These are phyloP conservation scores for Mucor mucedo DNA, from an alignment of 371 early-diverging fungal species.

Conservation along the genomic window DNA sequence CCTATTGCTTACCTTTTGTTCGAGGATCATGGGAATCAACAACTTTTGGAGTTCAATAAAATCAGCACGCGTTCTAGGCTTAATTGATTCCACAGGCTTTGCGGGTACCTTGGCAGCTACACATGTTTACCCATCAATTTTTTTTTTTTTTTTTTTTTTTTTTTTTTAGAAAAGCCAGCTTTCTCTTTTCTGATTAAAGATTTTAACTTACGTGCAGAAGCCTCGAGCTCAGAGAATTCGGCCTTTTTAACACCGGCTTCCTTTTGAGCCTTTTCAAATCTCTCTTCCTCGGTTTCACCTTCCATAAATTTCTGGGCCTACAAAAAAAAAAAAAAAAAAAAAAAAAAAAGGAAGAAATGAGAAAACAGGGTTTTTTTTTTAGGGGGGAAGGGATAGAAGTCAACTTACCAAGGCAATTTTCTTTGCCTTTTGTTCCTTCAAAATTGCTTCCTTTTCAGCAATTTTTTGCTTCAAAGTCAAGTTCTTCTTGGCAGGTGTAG, in stretches of 20 bases:
- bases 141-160: neutral
- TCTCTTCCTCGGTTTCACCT: conserved; percentile 75
- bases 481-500: conserved; percentile 24
- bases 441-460: conserved; percentile 59
- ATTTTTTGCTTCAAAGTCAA: conserved; percentile 67
- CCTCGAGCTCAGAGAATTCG: conserved; percentile 55
- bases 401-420: conserved; percentile 49
- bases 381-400: too few species aligned
- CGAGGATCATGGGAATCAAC: conserved; percentile 71
- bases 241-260: conserved; percentile 60
- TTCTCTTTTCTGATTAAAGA: too few species aligned
- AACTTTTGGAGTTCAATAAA: conserved; percentile 78
- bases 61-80: conserved; percentile 86
- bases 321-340: neutral
- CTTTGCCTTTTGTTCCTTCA: conserved; percentile 41
- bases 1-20: conserved; percentile 61
- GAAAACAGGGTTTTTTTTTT: too few species aligned
- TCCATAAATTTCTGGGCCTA: conserved; percentile 42
- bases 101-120: conserved; percentile 31
- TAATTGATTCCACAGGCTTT: conserved; percentile 66
- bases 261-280: conserved; percentile 61
- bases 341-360: neutral
- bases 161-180: neutral
- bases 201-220: conserved; percentile 18
- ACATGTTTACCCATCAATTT: conserved; percentile 12